These are phyloP conservation scores for Dioscorea dumetorum DNA, from an alignment of 106 monocot genomes.

Conservation along the genomic window DNA sequence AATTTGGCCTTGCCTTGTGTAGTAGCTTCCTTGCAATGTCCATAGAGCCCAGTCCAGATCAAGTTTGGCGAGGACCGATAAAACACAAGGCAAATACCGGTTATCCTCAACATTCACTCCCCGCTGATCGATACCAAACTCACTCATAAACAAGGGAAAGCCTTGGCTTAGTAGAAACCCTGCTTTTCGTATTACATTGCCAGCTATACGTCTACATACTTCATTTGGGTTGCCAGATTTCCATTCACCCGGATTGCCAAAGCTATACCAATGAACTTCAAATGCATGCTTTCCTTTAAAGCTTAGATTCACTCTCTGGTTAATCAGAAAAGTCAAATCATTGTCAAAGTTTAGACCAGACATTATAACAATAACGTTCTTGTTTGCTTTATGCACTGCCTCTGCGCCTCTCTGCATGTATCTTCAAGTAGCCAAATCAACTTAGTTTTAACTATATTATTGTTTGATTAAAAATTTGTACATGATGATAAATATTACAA, in stretches of 20 bases:
- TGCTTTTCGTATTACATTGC: conserved; percentile 22
- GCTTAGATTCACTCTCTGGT: conserved; percentile 20
- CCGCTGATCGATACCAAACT: conserved; percentile 58
- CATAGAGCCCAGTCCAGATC: conserved; percentile 72
- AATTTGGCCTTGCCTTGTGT: conserved; percentile 23
- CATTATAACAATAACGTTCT: conserved; percentile 49
- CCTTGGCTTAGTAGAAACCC: conserved; percentile 46
- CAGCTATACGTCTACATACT: conserved; percentile 33
- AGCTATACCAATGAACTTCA: conserved; percentile 75
- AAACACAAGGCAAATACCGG: conserved; percentile 42
- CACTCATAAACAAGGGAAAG: conserved; percentile 57
- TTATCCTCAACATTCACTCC: conserved; percentile 41
- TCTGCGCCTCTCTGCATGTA: conserved; percentile 71
- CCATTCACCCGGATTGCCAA: conserved; percentile 46
- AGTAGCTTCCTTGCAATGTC: conserved; percentile 60
- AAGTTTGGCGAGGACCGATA: conserved; percentile 29
- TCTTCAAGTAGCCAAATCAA: conserved; percentile 8
- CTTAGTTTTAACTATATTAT: background rate
- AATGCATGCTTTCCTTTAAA: conserved; percentile 47
- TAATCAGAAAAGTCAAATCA: conserved; percentile 42
- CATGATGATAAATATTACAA: background rate
- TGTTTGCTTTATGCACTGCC: conserved; percentile 61
- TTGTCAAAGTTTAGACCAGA: conserved; percentile 64
- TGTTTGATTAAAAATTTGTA: background rate
- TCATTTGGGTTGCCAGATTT: conserved; percentile 41